Conservation (phyloP, 2,329 filamentous ascomycete genomes). For the Penicillium decumbens region DNA sequence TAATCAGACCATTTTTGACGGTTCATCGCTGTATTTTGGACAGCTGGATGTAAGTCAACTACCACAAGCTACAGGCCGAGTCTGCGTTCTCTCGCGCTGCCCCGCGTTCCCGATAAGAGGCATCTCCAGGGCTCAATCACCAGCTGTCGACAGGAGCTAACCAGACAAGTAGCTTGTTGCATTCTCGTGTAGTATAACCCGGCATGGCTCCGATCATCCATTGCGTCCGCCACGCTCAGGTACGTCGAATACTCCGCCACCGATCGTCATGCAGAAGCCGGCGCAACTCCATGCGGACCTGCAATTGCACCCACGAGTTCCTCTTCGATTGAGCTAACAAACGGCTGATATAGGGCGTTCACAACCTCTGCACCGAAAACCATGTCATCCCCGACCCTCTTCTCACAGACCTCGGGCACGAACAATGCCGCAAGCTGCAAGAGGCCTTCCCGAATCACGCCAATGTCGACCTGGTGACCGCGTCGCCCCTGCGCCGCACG, state of each 20-base stretch:
- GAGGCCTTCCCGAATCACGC: conserved; percentile 61
- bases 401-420: conserved; percentile 68
- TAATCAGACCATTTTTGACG: not conserved
- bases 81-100: conserved; percentile 13
- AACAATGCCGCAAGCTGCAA: conserved; percentile 66
- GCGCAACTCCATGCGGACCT: conserved; percentile 1
- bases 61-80: not conserved
- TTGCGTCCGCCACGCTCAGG: conserved; percentile 46
- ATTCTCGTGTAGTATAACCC: not conserved
- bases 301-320: not conserved
- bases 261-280: not conserved
- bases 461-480: conserved; percentile 64
- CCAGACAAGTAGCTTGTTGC: not conserved
- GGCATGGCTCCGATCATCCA: conserved; percentile 44
- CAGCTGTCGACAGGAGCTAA: not conserved
- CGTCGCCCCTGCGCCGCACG: conserved; percentile 76
- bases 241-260: conserved; percentile 20
- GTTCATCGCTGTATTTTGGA: too few species aligned
- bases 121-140: conserved; percentile 2
- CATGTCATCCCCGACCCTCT: conserved; percentile 70
- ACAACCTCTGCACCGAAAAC: conserved; percentile 70
- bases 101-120: conserved; percentile 24
- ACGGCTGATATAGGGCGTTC: conserved; percentile 59
- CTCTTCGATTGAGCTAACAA: conserved; percentile 8
- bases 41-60: not conserved